phyloP scores from a whole-genome alignment of 2,329 filamentous ascomycete species.

The Colletotrichum limetticola region DNA sequence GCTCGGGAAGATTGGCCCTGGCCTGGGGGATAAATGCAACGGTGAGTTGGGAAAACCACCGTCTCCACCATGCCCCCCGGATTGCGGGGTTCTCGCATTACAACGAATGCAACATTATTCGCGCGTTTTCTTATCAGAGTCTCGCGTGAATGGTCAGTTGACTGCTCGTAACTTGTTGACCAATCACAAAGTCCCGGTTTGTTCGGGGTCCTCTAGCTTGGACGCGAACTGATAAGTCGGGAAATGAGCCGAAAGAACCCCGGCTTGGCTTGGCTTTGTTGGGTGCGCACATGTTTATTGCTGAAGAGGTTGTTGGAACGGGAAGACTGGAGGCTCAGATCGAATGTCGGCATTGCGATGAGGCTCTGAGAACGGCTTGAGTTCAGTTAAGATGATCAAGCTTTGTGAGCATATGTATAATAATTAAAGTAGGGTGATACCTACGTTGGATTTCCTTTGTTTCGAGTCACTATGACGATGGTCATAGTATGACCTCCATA shows the following conservation, averaged over 20 bases:
- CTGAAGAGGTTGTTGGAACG: too few species aligned
- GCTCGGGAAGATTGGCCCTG: not conserved
- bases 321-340: not conserved
- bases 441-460: not conserved
- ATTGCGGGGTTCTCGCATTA: conserved; percentile 8
- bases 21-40: conserved; percentile 17
- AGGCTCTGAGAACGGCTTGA: not conserved
- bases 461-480: not conserved
- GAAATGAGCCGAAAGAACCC: not conserved
- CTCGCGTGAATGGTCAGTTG: not conserved
- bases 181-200: not conserved
- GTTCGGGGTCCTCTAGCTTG: not conserved
- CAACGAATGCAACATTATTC: conserved; percentile 5
- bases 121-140: not conserved
- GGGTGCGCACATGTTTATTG: not conserved
- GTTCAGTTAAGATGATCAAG: not conserved
- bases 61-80: conserved; percentile 1
- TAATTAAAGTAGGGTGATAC: not conserved
- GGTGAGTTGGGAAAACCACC: not conserved
- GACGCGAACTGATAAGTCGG: not conserved
- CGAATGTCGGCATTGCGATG: not conserved
- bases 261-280: not conserved
- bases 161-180: not conserved
- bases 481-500: not conserved
- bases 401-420: not conserved